Conservation (phyloP, 805 yeast genomes). For the Kodamaea kakaduensis region DNA sequence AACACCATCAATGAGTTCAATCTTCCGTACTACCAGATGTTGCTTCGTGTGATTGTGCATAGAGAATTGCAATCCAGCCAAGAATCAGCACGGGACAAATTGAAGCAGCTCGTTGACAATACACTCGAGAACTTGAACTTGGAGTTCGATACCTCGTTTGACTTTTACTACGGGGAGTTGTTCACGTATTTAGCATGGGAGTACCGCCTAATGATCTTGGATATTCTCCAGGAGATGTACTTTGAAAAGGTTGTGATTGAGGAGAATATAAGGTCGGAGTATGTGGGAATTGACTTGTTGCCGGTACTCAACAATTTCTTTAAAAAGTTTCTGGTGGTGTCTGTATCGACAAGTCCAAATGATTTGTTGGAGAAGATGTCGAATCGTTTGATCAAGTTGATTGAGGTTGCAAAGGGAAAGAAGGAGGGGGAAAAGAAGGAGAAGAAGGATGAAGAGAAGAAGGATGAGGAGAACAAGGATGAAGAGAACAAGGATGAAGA, state of each 20-base stretch:
- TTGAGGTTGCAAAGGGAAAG: conserved; percentile 14
- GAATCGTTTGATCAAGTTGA: conserved; percentile 20
- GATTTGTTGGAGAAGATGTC: conserved; percentile 22
- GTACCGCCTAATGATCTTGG: conserved; percentile 22
- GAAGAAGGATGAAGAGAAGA: too few species aligned
- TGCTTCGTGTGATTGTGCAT: conserved; percentile 20
- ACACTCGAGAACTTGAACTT: conserved; percentile 22
- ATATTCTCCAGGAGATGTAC: conserved; percentile 26
- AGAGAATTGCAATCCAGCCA: conserved; percentile 12
- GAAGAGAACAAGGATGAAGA: too few species aligned
- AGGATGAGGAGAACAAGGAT: too few species aligned
- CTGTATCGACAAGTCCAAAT: conserved; percentile 17
- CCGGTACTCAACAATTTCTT: conserved; percentile 42
- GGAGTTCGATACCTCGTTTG: conserved; percentile 21
- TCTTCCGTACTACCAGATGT: conserved; percentile 29
- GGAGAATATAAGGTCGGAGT: conserved; percentile 2
- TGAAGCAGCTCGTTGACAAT: conserved; percentile 13
- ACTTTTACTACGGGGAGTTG: conserved; percentile 40
- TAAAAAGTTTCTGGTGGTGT: conserved; percentile 42
- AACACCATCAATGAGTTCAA: conserved; percentile 30
- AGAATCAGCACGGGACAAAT: conserved; percentile 11
- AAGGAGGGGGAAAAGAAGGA: neutral
- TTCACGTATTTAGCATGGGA: conserved; percentile 32
- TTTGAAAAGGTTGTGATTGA: conserved; percentile 17
- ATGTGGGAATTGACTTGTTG: conserved; percentile 21